Evolutionary conservation across 495 filamentous ascomycete species (phyloP).

Genomic region (Daldinia grandis): DNA sequence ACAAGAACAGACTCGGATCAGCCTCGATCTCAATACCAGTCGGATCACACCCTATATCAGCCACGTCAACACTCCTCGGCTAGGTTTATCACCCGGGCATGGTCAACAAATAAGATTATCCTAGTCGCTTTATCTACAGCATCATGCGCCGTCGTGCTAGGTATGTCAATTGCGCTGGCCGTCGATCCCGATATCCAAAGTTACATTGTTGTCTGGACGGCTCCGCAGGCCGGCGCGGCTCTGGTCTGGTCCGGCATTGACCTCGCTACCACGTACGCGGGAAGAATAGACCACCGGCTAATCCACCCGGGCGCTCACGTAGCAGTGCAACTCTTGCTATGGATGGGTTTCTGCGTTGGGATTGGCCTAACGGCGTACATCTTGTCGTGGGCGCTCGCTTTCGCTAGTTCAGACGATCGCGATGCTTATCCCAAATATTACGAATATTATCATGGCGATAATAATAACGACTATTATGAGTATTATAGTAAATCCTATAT

Average conservation of each 20-base stretch:
- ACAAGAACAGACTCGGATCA: slow-evolving; percentile 16
- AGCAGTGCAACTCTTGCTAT: slow-evolving; percentile 31
- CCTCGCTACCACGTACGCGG: slow-evolving; percentile 13
- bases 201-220: slow-evolving; percentile 33
- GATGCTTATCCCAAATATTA: slow-evolving; percentile 23
- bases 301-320: slow-evolving; percentile 39
- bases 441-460: slow-evolving; percentile 23
- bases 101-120: slow-evolving; percentile 12
- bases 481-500: slow-evolving; percentile 25
- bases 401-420: slow-evolving; percentile 2
- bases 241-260: slow-evolving; percentile 34
- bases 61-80: not conserved
- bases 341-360: slow-evolving; percentile 29
- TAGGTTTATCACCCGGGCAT: not conserved
- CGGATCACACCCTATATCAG: slow-evolving; percentile 1
- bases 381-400: slow-evolving; percentile 18
- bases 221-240: slow-evolving; percentile 31
- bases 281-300: slow-evolving; percentile 3
- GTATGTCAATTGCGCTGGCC: slow-evolving; percentile 30
- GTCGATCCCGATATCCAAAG: slow-evolving; percentile 22
- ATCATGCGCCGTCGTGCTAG: slow-evolving; percentile 41
- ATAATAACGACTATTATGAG: slow-evolving; percentile 2
- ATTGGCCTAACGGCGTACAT: slow-evolving; percentile 30
- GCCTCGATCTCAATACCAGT: slow-evolving; percentile 4
- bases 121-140: slow-evolving; percentile 36